Evolutionary conservation across 2,329 filamentous ascomycete genomes (phyloP), one percentile per base, ranked within the genome.

Genomic region (Myriosclerotinia scirpicola): DNA sequence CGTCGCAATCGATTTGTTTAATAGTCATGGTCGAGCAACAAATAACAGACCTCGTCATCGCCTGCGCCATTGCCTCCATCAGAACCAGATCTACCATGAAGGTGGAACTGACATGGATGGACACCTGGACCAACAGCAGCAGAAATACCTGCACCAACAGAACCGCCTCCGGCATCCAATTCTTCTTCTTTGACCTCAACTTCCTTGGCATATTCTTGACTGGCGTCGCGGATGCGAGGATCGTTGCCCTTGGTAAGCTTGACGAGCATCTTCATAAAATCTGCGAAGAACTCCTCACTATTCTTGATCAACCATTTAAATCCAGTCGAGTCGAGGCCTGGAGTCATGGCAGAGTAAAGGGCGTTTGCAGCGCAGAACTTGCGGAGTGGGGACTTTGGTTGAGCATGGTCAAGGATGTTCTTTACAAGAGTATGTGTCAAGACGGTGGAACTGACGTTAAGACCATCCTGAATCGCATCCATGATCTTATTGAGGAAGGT

Each of bases 401-500:
- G 0, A 9, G 69, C 68, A 46, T 70, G 60, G 1, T 61, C 44
- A 26, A 71, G 72, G 12, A 74, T 68, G 3, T 58, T 61, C 8
- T 65, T 54, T n/a, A 69, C 59, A 0, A 73, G 26, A 15, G 30
- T 34, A 5, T 48, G 20, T 1, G 67, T 50, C 17, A 72, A 70
- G 11, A 72, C 52, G 15, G 53, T 67, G 2, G 65, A 52, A 2
- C 69, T 53, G 11, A 69, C 44, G 8, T 54, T 34, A 48, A 72
- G 73, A 5, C 68, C 71, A 61, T 74, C 71, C 50, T 74, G 73
- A 26, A 75, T 70, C 2, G 50, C 52, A 14, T 75, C 73, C 67
- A 75, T 73, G 1, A 69, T 66, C 40, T 67, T 68, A 52, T 75
- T 74, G 22, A 60, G 53, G 7, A 72, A 54, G 5, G 46, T 38